Base-by-base conservation (phyloP, 139 green algal species). In the Chlorella sorokiniana region DNA sequence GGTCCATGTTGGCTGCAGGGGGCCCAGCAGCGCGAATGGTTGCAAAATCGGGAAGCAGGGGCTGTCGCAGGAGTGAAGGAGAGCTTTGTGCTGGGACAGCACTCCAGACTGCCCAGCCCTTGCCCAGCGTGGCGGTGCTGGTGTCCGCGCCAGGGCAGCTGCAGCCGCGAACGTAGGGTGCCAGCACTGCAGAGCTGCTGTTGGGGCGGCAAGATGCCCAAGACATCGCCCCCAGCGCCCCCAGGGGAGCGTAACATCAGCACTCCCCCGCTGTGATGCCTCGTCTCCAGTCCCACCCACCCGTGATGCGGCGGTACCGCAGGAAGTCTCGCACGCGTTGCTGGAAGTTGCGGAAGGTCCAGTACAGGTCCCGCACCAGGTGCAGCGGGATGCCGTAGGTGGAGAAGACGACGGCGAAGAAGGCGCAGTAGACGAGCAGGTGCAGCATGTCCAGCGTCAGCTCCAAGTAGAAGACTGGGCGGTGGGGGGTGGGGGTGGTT, bases 361-460 rank as follows among this genome's bases (percentile, higher is more conserved):
- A 94, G 88, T 98, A 99, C 79, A 99, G 86, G 83, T 99, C 96
- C 7, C 96, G 90, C 25, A 99, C 90, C 81, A 99, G 87, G 81
- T 99, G 96, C 42, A 99, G 84, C 0, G 97, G 97, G 38, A 99
- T 86, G 48, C 97, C 96, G 87, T 99, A 98, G 82, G 97, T 92
- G 51, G 89, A 91, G 81, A 99, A 98, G 20, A 99, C 94, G 62
- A 98, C 97, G 59, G 93, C 72, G 85, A 99, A 99, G 92, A 99
- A 99, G 67, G 94, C 87, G 62, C 92, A 59, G 89, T 99, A 99
- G 65, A 98, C 95, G 69, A 95, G 94, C 16, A 99, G 92, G 87
- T 99, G 96, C 76, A 99, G 84, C 82, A 99, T 80, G 89, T 99
- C 97, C 29, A 93, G 94, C 40, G 98, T 80, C 29, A 99, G 95